Evolutionary conservation across 108 stramenopile genomes (phyloP).

Genomic region (Nitzschia putrida): DNA sequence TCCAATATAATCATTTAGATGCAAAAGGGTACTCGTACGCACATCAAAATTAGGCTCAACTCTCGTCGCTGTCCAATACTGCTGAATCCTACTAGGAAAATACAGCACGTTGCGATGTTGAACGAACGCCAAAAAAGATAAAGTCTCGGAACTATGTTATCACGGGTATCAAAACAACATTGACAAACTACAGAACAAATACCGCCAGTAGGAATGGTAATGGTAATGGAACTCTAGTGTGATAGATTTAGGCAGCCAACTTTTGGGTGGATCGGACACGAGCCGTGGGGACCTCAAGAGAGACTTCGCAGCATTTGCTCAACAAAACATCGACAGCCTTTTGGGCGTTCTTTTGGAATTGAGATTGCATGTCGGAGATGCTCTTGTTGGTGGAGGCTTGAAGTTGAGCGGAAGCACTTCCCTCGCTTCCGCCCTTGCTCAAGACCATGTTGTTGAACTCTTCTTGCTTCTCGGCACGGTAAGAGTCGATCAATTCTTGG

Average conservation of each 20-base stretch:
- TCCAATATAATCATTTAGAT: too few species aligned
- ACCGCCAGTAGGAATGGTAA: too few species aligned
- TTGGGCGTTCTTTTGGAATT: conserved; percentile 85
- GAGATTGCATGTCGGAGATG: conserved; percentile 70
- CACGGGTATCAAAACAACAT: too few species aligned
- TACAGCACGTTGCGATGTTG: too few species aligned
- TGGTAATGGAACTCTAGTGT: too few species aligned
- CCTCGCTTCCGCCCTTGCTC: conserved; percentile 72
- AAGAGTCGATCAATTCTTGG: conserved; percentile 78
- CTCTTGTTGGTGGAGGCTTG: conserved; percentile 84
- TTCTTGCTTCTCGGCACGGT: conserved; percentile 88
- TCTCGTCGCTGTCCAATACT: too few species aligned
- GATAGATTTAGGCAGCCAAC: conserved; percentile 40
- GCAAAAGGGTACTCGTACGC: too few species aligned
- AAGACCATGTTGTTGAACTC: conserved; percentile 87
- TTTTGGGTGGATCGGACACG: conserved; percentile 90
- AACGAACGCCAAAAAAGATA: too few species aligned
- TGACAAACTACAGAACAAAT: too few species aligned
- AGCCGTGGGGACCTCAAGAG: conserved; percentile 87
- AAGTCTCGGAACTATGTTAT: too few species aligned
- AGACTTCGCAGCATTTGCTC: conserved; percentile 92
- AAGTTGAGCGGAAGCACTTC: conserved; percentile 74
- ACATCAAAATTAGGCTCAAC: too few species aligned
- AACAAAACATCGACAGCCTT: conserved; percentile 91
- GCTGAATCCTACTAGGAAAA: too few species aligned